phyloP scores from a whole-genome alignment of 768 basidiomycete species.

The Cystobasidium tubakii region DNA sequence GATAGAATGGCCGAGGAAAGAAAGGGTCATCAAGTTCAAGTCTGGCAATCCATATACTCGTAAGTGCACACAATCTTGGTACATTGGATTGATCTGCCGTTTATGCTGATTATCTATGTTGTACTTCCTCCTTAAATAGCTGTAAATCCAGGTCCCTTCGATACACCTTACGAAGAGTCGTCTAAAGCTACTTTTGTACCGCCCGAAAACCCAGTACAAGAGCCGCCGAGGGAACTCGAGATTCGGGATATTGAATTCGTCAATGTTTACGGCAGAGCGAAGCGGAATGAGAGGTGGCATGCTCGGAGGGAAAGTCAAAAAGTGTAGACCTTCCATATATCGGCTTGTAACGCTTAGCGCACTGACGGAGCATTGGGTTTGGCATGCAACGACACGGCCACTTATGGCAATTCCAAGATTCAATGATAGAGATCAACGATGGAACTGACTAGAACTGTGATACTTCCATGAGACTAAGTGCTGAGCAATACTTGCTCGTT shows the following conservation, averaged over 20 bases:
- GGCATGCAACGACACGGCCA: no score
- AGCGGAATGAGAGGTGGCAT: neutral
- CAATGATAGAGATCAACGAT: no score
- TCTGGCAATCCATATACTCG: neutral
- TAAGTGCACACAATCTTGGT: neutral
- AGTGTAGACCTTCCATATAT: neutral
- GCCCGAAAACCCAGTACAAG: neutral
- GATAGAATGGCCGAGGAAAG: slow-evolving; percentile 7
- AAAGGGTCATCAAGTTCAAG: slow-evolving; percentile 6
- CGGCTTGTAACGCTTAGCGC: no score
- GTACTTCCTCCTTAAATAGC: neutral
- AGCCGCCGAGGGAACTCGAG: neutral
- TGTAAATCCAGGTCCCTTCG: neutral
- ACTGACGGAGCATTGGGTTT: no score
- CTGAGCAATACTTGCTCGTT: no score
- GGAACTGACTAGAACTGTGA: no score
- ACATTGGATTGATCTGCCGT: no score
- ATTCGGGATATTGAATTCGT: slow-evolving; percentile 28
- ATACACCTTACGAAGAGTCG: slow-evolving; percentile 17
- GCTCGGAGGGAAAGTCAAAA: neutral
- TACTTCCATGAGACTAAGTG: no score
- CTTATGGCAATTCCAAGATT: no score
- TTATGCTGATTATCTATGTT: no score
- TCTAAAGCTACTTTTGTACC: slow-evolving; percentile 22
- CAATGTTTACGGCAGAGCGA: slow-evolving; percentile 17